Conservation (phyloP, 768 basidiomycete genomes). For the Lactarius hengduanensis region DNA sequence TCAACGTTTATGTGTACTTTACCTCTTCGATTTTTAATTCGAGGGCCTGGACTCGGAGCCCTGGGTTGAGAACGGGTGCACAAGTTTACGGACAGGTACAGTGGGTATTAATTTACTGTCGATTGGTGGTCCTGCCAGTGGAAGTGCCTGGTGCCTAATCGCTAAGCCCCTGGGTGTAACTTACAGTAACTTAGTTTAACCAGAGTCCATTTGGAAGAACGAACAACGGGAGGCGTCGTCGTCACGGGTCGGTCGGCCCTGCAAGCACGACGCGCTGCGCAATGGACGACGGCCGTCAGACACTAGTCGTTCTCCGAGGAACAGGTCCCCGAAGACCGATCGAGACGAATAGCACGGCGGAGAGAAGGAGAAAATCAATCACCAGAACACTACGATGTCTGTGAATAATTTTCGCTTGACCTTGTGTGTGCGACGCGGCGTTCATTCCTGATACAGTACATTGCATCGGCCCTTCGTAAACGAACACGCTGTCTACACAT, state of each 20-base stretch:
- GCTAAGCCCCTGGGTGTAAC: background rate
- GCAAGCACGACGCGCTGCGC: background rate
- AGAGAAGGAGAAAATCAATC: background rate
- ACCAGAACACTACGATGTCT: too few relatives aligned
- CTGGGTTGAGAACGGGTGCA: background rate
- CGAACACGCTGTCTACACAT: too few relatives aligned
- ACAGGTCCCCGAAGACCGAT: background rate
- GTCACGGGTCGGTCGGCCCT: background rate
- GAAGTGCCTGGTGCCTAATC: background rate
- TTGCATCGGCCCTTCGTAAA: too few relatives aligned
- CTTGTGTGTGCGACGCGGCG: too few relatives aligned
- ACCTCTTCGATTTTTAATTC: too few relatives aligned
- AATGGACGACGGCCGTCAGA: background rate
- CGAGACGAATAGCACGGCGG: background rate
- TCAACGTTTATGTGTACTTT: too few relatives aligned
- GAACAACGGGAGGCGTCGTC: background rate
- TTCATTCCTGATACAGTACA: too few relatives aligned
- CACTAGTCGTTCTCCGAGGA: background rate
- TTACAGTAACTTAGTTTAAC: too few relatives aligned
- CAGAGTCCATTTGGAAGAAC: background rate
- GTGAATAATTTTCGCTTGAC: too few relatives aligned
- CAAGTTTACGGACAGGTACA: background rate
- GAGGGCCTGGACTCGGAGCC: too few relatives aligned
- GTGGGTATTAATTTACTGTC: too few relatives aligned
- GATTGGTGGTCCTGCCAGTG: too few relatives aligned